Conservation (phyloP, 208 protist species). For the Trichomonas tenax region DNA sequence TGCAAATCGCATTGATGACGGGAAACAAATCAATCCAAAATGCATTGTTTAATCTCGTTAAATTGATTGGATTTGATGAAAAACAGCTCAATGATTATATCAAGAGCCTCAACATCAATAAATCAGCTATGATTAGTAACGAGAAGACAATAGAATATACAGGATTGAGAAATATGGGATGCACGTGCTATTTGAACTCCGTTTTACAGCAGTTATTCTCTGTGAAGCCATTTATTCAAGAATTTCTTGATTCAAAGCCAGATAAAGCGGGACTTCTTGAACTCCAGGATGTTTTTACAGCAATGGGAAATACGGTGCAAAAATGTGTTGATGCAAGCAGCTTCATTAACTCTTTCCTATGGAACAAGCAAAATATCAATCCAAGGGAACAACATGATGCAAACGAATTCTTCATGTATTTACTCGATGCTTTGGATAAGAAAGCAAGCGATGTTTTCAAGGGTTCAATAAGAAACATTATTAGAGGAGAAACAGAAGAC, state of each 20-base stretch:
- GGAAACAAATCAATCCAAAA: too few relatives aligned
- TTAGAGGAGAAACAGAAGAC: neutral
- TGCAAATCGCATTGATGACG: too few relatives aligned
- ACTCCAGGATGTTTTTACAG: neutral
- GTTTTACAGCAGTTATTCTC: neutral
- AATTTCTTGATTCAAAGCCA: neutral
- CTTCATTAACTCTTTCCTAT: neutral
- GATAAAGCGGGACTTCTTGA: neutral
- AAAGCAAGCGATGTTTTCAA: neutral
- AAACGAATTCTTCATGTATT: neutral
- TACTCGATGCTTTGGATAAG: neutral
- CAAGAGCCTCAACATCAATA: too few relatives aligned
- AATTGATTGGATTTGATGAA: too few relatives aligned
- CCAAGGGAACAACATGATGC: neutral
- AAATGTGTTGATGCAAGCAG: neutral
- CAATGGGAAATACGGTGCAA: neutral
- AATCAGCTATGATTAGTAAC: too few relatives aligned
- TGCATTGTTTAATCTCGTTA: too few relatives aligned
- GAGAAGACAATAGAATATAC: neutral
- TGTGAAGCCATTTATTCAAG: neutral
- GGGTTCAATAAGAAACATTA: neutral
- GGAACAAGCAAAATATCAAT: neutral
- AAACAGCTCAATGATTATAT: too few relatives aligned
- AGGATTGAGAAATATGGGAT: neutral
- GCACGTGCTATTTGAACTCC: neutral